These are phyloP conservation scores for Huntiella decipiens DNA, from an alignment of 2,329 filamentous ascomycete species.

Conservation along the genomic window DNA sequence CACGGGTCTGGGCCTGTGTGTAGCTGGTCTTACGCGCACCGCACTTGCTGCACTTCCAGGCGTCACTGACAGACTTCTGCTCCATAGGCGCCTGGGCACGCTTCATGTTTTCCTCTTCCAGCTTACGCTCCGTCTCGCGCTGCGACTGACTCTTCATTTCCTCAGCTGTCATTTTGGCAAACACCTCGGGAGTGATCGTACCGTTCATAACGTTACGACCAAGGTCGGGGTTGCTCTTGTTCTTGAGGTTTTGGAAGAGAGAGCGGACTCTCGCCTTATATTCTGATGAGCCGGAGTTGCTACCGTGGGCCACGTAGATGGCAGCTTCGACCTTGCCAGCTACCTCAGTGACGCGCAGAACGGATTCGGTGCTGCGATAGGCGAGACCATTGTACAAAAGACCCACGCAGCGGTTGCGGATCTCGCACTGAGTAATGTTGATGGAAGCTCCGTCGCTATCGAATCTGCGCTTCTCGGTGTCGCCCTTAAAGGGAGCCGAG, in stretches of 20 bases:
- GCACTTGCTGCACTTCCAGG: conserved; percentile 79
- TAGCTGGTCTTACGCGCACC: conserved; percentile 90
- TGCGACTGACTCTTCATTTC: conserved; percentile 81
- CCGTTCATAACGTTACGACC: conserved; percentile 57
- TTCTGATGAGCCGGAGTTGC: conserved; percentile 38
- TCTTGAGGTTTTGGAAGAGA: conserved; percentile 87
- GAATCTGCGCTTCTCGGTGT: conserved; percentile 64
- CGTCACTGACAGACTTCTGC: conserved; percentile 76
- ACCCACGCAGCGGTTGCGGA: conserved; percentile 70
- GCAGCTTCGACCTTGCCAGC: conserved; percentile 71
- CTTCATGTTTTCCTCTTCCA: conserved; percentile 88
- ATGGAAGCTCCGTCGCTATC: conserved; percentile 64
- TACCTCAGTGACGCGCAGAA: conserved; percentile 52
- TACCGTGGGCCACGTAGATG: conserved; percentile 49
- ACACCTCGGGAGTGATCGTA: conserved; percentile 49
- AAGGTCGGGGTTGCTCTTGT: conserved; percentile 65
- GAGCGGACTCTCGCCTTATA: conserved; percentile 85
- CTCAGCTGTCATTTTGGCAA: conserved; percentile 74
- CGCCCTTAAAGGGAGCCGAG: conserved; percentile 34
- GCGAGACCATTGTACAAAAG: conserved; percentile 84
- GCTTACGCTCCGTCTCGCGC: conserved; percentile 52
- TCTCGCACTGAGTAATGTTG: conserved; percentile 52
- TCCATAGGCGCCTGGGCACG: conserved; percentile 87
- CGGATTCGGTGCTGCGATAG: conserved; percentile 48
- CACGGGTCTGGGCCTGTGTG: conserved; percentile 84